Evolutionary conservation across 192 early-diverging fungal genomes (phyloP), one percentile per base, ranked within the genome.

Genomic region (Coemansia sp.): DNA sequence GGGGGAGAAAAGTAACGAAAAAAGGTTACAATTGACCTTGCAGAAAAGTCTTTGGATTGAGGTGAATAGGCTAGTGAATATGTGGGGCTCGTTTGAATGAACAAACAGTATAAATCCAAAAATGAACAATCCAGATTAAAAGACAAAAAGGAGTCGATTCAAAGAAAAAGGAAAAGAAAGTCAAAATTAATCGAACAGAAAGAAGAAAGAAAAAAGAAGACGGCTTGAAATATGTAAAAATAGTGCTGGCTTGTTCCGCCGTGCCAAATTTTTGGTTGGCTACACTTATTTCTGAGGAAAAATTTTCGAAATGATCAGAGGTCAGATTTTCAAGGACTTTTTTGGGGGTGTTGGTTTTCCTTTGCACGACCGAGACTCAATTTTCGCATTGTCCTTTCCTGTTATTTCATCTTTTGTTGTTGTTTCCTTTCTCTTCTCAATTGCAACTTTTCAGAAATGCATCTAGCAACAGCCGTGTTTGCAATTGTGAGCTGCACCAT

Each of bases 11-110:
- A 53, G 23, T 56, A 38, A 51, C 60, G 55, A 51, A 30, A 52
- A 64, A 75, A 46, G 48, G 46, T 20, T 34, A 21, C 18, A 59
- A 59, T 35, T 34, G 57, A 59, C 57, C 57, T 59, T 55, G 44
- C 30, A 49, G n/a, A n/a, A 53, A 23, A 26, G 51, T 26, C 51
- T 53, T 53, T 53, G 24, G 51, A 44, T 63, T 63, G 60, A 11
- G 26, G n/a, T 23, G 21, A 4, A 44, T 48, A 63, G 18, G 2
- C 2, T 24, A 33, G 48, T 11, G n/a, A 38, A 43, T 57, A 45
- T 38, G 33, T 20, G 60, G 35, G 44, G 35, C 34, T 30, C 11
- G 26, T 60, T 26, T 46, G 55, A 53, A 33, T 4, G 12, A 35
- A 51, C 35, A 64, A 64, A 23, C 38, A 66, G 20, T 26, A 30